These are phyloP conservation scores for Pseudogymnoascus sp. DNA, from an alignment of 2,329 filamentous ascomycete genomes.

Conservation along the genomic window DNA sequence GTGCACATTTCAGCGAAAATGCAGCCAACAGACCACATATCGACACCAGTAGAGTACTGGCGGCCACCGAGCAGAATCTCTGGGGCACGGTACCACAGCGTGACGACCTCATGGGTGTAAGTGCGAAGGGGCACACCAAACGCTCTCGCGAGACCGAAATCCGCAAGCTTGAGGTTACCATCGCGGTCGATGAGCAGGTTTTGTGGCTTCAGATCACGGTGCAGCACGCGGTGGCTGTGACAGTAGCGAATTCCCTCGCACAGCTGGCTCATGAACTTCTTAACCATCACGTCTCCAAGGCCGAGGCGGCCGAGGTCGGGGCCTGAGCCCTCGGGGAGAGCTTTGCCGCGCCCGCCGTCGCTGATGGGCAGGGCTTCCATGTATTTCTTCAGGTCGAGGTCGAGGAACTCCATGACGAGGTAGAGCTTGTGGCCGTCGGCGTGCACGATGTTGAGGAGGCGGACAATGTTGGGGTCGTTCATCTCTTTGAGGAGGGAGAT, in stretches of 20 bases:
- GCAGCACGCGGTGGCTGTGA: conserved; percentile 78
- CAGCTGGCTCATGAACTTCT: conserved; percentile 87
- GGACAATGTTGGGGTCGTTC: conserved; percentile 84
- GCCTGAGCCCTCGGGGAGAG: conserved; percentile 69
- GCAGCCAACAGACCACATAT: conserved; percentile 93
- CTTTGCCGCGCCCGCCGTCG: conserved; percentile 78
- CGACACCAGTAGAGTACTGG: conserved; percentile 88
- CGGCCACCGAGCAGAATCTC: conserved; percentile 86
- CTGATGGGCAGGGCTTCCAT: conserved; percentile 84
- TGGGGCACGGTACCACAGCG: conserved; percentile 84
- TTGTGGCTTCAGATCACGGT: conserved; percentile 85
- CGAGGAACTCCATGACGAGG: conserved; percentile 86
- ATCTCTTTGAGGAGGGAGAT: conserved; percentile 93
- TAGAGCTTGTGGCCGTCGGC: conserved; percentile 93
- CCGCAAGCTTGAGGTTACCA: conserved; percentile 81
- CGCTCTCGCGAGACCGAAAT: conserved; percentile 82
- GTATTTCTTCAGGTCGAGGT: conserved; percentile 89
- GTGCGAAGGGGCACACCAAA: conserved; percentile 87
- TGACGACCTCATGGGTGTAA: conserved; percentile 93
- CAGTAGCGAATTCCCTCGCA: conserved; percentile 81
- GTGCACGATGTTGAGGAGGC: conserved; percentile 84
- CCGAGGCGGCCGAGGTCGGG: conserved; percentile 58
- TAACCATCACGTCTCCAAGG: conserved; percentile 72
- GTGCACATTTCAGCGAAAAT: conserved; percentile 98
- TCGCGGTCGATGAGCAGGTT: conserved; percentile 81